Evolutionary conservation across 2,329 filamentous ascomycete genomes (phyloP), one percentile per base, ranked within the genome.

Genomic region (Tolypocladium amazonense): DNA sequence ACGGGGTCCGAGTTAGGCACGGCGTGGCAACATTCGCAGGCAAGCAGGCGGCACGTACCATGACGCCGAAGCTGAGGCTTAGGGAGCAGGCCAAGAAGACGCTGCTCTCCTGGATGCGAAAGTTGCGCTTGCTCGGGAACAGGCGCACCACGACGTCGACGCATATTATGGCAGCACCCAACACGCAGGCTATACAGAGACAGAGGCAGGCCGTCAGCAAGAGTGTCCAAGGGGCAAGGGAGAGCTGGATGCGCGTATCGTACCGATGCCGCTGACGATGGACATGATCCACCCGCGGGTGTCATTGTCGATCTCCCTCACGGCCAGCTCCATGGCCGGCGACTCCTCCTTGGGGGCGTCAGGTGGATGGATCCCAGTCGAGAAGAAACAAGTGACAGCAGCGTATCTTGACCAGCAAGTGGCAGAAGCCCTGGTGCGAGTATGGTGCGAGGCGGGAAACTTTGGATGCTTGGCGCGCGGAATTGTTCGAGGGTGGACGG

Each of bases 261-360:
- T 67, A 87, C 84, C 84, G 63, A 85, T 75, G 59, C 92, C 86
- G 70, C 92, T 96, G 73, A 92, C 90, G 65, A 92, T 80, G 69
- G 82, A 87, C 89, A 97, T 90, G 67, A 97, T 88, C 93, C 93
- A 97, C 68, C 94, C 93, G 64, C 92, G 85, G 63, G 88, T 88
- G 77, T 97, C 93, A 77, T 93, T 94, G 71, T 86, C 81, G 64
- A 88, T 69, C 41, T 68, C 73, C 57, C 65, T 67, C 59, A 64
- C 65, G 60, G 60, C 64, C 65, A 71, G 60, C 58, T 72, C 71
- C 76, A 80, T 81, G 70, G 68, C 69, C 43, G 56, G 52, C 53
- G 52, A 30, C 37, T 53, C 18, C 47, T 18, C 18, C 20, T n/a
- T n/a, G 43, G 50, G 50, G 9, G 30, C 27, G 27, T 35, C 30